Evolutionary conservation across 306 rosid genomes (phyloP).

Genomic region (Inga leiocalycina): DNA sequence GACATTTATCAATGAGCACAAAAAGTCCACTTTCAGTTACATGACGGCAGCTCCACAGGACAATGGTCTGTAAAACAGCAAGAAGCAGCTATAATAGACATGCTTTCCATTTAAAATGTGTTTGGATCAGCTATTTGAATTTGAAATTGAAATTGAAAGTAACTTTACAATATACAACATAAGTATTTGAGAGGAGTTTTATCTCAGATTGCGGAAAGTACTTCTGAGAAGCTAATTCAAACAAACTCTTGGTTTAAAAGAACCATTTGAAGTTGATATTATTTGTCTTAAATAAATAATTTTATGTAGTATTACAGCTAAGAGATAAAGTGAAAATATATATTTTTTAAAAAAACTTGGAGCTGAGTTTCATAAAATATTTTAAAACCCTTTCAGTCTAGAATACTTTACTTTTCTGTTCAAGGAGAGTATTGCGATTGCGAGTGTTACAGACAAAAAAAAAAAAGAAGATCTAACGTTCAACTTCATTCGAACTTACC

Average conservation of each 20-base stretch:
- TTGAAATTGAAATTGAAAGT: too few relatives aligned
- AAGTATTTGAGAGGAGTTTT: too few relatives aligned
- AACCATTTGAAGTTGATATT: not conserved
- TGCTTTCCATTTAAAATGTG: not conserved
- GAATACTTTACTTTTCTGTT: not conserved
- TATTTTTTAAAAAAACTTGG: not conserved
- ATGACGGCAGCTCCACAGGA: constrained; percentile 94
- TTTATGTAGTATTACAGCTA: not conserved
- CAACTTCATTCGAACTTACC: constrained; percentile 47
- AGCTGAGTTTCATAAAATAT: not conserved
- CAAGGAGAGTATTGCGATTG: not conserved
- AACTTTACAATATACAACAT: accelerated
- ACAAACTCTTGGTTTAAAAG: not conserved
- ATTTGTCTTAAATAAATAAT: not conserved
- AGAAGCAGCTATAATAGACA: constrained; percentile 4
- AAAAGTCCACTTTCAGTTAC: constrained; percentile 79
- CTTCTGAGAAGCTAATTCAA: too few relatives aligned
- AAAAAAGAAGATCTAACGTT: not conserved
- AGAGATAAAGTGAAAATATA: not conserved
- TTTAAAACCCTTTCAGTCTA: not conserved
- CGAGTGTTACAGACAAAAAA: not conserved
- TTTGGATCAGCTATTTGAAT: too few relatives aligned
- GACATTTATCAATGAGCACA: constrained; percentile 70
- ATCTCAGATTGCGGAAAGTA: too few relatives aligned
- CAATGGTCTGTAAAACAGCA: constrained; percentile 59